Conservation (phyloP, 2,329 filamentous ascomycete genomes). For the Trichoderma breve region DNA sequence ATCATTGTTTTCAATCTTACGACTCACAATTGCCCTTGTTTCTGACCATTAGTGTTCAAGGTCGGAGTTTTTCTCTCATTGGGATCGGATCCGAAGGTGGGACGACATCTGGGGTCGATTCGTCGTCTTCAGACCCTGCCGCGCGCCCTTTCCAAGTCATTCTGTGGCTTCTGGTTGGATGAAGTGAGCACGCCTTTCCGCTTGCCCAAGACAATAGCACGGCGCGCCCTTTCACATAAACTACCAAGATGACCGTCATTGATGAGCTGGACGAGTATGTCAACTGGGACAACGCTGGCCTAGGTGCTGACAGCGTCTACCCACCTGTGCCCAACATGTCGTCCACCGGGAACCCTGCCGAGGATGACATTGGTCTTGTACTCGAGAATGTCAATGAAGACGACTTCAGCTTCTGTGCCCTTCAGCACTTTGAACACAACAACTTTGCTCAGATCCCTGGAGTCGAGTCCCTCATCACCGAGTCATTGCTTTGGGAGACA, state of each 20-base stretch:
- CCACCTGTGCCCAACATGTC: conserved; percentile 35
- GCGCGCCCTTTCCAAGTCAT: conserved; percentile 19
- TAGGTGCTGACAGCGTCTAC: conserved; percentile 35
- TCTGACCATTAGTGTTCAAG: neutral
- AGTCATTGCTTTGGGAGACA: conserved; percentile 38
- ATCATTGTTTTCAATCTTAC: neutral
- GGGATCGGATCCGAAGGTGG: conserved; percentile 6
- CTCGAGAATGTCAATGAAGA: conserved; percentile 57
- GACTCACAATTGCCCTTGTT: neutral
- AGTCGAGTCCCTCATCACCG: neutral
- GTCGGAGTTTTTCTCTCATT: neutral
- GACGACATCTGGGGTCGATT: conserved; percentile 1
- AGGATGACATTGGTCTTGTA: conserved; percentile 50
- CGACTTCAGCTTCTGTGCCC: conserved; percentile 58
- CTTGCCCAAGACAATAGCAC: neutral
- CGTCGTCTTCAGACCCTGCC: conserved; percentile 4
- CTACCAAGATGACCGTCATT: conserved; percentile 36
- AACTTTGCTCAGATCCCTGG: conserved; percentile 18
- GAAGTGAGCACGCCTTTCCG: conserved; percentile 12
- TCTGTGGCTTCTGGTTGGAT: conserved; percentile 16
- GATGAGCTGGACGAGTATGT: conserved; percentile 63
- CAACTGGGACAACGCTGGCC: conserved; percentile 56
- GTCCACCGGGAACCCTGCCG: conserved; percentile 37
- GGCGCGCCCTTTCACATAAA: conserved; percentile 24
- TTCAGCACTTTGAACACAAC: conserved; percentile 54